A percentile compares a stretch with the other conserved stretches of the same genome.
Evolutionary conservation across 805 yeast genomes (phyloP).

Genomic region (Candida silvicultrix): DNA sequence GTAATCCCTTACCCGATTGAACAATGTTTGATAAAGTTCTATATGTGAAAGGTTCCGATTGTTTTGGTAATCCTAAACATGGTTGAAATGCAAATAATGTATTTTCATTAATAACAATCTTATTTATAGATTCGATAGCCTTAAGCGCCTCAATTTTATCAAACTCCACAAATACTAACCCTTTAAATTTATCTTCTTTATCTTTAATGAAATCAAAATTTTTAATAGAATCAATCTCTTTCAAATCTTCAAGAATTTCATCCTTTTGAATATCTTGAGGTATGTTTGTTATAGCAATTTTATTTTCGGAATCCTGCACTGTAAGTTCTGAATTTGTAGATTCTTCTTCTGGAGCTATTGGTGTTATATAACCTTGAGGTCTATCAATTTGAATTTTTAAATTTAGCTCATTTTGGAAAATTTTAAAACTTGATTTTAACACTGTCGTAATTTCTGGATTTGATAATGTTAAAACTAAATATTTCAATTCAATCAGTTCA

Average conservation of each 20-base stretch:
- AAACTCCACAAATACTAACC: conserved; percentile 52
- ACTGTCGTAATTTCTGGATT: conserved; percentile 50
- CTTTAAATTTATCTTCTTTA: conserved; percentile 43
- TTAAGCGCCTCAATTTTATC: not conserved
- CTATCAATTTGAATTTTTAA: conserved; percentile 29
- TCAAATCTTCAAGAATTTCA: conserved; percentile 35
- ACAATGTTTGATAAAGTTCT: conserved; percentile 18
- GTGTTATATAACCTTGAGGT: conserved; percentile 40
- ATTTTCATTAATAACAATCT: conserved; percentile 29
- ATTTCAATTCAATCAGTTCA: conserved; percentile 25
- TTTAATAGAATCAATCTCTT: conserved; percentile 32
- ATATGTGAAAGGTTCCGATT: conserved; percentile 13
- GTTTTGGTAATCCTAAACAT: conserved; percentile 27
- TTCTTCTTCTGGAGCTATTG: conserved; percentile 13
- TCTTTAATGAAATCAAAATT: conserved; percentile 40
- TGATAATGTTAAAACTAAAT: conserved; percentile 44
- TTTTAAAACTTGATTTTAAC: conserved; percentile 36
- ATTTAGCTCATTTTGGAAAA: conserved; percentile 26
- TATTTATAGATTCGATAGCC: conserved; percentile 27
- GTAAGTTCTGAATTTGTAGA: conserved; percentile 16
- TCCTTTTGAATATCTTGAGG: conserved; percentile 37
- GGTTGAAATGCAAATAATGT: conserved; percentile 30
- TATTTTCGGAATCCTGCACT: conserved; percentile 36
- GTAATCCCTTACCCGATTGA: not conserved
- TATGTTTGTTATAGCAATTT: conserved; percentile 39